phyloP scores from a whole-genome alignment of 257 asterid genomes.

The Plectranthus barbatus region DNA sequence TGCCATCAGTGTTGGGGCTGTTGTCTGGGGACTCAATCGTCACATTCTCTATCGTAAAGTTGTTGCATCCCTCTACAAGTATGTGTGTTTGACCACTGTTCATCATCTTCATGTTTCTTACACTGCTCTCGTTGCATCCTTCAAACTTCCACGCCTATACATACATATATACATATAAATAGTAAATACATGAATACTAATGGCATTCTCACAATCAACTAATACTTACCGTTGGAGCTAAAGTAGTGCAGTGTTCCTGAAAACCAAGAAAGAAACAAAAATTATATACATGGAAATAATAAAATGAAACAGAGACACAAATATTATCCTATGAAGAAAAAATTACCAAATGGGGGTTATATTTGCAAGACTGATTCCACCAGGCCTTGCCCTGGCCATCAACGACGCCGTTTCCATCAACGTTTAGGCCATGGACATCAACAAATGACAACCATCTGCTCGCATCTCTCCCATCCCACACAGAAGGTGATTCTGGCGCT shows the following conservation, averaged over 20 bases:
- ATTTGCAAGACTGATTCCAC: constrained; percentile 82
- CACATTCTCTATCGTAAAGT: constrained; percentile 32
- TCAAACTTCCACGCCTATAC: constrained; percentile 49
- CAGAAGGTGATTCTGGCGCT: constrained; percentile 45
- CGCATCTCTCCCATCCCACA: constrained; percentile 42
- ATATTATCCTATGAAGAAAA: too few relatives aligned
- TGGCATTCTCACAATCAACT: too few relatives aligned
- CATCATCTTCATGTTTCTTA: constrained; percentile 28
- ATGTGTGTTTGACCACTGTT: constrained; percentile 70
- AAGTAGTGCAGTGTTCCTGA: neutral
- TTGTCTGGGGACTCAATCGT: constrained; percentile 44
- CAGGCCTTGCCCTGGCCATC: constrained; percentile 58
- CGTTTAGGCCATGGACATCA: constrained; percentile 30
- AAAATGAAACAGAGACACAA: too few relatives aligned
- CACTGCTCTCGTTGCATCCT: constrained; percentile 40
- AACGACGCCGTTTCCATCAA: constrained; percentile 48
- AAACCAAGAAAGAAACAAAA: neutral
- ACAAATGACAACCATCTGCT: constrained; percentile 56
- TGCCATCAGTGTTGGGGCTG: constrained; percentile 79
- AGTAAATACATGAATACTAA: too few relatives aligned
- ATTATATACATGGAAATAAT: too few relatives aligned
- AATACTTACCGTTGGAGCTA: constrained; percentile 86
- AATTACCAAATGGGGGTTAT: constrained; percentile 41
- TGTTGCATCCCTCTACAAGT: constrained; percentile 26
- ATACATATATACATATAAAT: too few relatives aligned